A percentile compares a stretch with the other conserved stretches of the same genome.
These are phyloP conservation scores for Penicillium lividum DNA, from an alignment of 495 filamentous ascomycete genomes.

Conservation along the genomic window DNA sequence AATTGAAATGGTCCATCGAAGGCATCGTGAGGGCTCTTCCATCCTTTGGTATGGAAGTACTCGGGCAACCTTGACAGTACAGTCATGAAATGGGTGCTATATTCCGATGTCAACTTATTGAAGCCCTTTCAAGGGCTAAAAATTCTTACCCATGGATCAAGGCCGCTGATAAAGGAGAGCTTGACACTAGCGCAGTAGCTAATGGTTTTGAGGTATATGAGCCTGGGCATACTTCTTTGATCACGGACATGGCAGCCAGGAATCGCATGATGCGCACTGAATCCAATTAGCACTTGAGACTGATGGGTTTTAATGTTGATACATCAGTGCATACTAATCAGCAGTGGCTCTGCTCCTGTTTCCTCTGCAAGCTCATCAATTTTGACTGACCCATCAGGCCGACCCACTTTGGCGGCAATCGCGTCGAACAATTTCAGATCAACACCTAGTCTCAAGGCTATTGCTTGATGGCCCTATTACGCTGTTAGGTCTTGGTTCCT, in stretches of 20 bases:
- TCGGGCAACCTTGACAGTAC: slow-evolving; percentile 18
- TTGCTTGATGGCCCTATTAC: slow-evolving; percentile 23
- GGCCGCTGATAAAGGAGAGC: slow-evolving; percentile 15
- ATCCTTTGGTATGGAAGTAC: slow-evolving; percentile 17
- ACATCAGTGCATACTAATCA: slow-evolving; percentile 19
- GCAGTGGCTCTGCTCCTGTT: slow-evolving; percentile 17
- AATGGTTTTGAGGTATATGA: slow-evolving; percentile 12
- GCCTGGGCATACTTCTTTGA: slow-evolving; percentile 14
- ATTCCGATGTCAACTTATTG: neutral
- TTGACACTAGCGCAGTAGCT: slow-evolving; percentile 19
- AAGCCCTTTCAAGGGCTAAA: neutral
- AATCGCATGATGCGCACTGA: slow-evolving; percentile 19
- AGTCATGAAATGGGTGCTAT: slow-evolving; percentile 17
- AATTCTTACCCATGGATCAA: slow-evolving; percentile 19
- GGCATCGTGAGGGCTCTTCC: slow-evolving; percentile 18
- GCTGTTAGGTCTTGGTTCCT: neutral
- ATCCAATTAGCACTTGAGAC: neutral
- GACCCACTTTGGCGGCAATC: slow-evolving; percentile 7
- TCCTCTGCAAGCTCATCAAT: slow-evolving; percentile 4
- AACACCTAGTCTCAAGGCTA: slow-evolving; percentile 21
- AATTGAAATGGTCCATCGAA: slow-evolving; percentile 19
- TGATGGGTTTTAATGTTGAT: neutral
- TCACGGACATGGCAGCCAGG: slow-evolving; percentile 17
- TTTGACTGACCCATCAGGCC: slow-evolving; percentile 1
- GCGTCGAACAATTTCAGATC: slow-evolving; percentile 28